A percentile compares a stretch with the other conserved stretches of the same genome.
Conservation (phyloP, 2,329 filamentous ascomycete genomes). For the Diaporthe destruens region DNA sequence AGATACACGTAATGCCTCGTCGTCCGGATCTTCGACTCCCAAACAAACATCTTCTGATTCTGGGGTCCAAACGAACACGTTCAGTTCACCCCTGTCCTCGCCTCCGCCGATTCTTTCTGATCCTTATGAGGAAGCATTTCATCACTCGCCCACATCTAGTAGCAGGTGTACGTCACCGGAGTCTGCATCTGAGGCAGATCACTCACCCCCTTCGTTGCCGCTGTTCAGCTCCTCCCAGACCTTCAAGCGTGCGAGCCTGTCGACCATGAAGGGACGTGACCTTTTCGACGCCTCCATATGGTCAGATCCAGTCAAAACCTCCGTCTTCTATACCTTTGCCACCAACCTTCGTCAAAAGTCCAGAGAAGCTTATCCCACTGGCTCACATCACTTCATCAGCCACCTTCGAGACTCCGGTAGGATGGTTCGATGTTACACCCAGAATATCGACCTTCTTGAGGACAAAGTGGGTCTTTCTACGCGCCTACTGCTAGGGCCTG, state of each 20-base stretch:
- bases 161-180: constrained; percentile 60
- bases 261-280: constrained; percentile 77
- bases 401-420: constrained; percentile 76
- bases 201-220: constrained; percentile 53
- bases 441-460: constrained; percentile 82
- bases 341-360: constrained; percentile 76
- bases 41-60: constrained; percentile 43
- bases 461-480: constrained; percentile 77
- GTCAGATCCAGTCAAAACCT: constrained; percentile 75
- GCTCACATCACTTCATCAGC: constrained; percentile 77
- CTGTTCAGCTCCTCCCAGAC: constrained; percentile 49
- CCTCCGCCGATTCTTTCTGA: constrained; percentile 67
- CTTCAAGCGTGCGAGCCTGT: constrained; percentile 54
- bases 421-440: constrained; percentile 78
- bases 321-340: constrained; percentile 79
- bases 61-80: constrained; percentile 41
- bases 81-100: constrained; percentile 68
- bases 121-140: constrained; percentile 55
- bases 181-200: constrained; percentile 53
- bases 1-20: constrained; percentile 38
- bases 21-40: constrained; percentile 46
- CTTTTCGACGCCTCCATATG: constrained; percentile 79
- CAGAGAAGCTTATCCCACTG: constrained; percentile 71
- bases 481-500: constrained; percentile 71
- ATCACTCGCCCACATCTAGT: constrained; percentile 51